Evolutionary conservation across 768 basidiomycete genomes (phyloP).

Genomic region (Phanerochaete carnosa): DNA sequence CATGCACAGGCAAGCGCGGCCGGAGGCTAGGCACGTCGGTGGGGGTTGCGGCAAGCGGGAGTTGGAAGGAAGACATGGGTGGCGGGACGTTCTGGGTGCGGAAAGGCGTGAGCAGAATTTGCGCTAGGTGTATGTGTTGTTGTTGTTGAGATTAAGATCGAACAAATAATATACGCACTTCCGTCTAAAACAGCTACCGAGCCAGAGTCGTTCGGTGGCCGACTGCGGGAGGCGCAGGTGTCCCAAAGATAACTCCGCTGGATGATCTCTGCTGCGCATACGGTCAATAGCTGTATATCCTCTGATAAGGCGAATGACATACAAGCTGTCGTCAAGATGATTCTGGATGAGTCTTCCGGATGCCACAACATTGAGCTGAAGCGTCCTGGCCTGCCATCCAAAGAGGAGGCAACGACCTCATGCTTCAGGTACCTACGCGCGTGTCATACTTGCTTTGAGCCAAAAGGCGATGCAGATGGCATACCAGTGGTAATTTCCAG

Average conservation of each 20-base stretch:
- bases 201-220: conserved; percentile 74
- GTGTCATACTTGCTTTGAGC: background rate
- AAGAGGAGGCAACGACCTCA: conserved; percentile 56
- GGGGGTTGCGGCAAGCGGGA: conserved; percentile 20
- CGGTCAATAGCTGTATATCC: conserved; percentile 5
- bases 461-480: background rate
- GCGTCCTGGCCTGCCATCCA: conserved; percentile 34
- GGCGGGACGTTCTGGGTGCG: conserved; percentile 94
- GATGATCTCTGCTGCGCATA: conserved; percentile 45
- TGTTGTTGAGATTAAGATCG: background rate
- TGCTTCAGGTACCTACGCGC: conserved; percentile 85
- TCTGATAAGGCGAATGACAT: conserved; percentile 19
- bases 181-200: conserved; percentile 89
- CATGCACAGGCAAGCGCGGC: conserved; percentile 53
- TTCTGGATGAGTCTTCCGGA: conserved; percentile 65
- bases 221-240: conserved; percentile 55
- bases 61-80: conserved; percentile 75
- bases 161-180: conserved; percentile 43
- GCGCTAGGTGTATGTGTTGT: conserved; percentile 32
- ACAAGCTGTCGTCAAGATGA: conserved; percentile 71
- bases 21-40: conserved; percentile 42
- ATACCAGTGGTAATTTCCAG: conserved; percentile 92
- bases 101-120: conserved; percentile 86
- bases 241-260: conserved; percentile 76
- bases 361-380: conserved; percentile 87